A percentile compares a stretch with the other conserved stretches of the same genome.
These are phyloP conservation scores for Zangia roseola DNA, from an alignment of 768 basidiomycete species.

Conservation along the genomic window DNA sequence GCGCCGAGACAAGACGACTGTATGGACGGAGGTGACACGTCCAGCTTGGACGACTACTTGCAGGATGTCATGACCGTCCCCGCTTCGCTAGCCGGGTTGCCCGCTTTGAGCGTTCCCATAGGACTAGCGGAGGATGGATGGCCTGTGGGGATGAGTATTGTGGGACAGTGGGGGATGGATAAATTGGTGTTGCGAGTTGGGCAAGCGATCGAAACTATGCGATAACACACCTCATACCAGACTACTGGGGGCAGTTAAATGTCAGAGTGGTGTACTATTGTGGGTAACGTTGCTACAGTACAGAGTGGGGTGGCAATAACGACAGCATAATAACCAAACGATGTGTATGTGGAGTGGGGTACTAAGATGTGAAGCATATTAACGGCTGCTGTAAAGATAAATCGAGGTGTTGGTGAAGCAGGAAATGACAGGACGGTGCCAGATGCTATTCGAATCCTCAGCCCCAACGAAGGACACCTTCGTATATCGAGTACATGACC, in stretches of 20 bases:
- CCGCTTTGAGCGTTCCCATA: conserved; percentile 73
- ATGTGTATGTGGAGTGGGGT: conserved; percentile 12
- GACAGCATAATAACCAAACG: conserved; percentile 15
- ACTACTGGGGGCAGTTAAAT: not conserved
- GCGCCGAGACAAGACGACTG: conserved; percentile 2
- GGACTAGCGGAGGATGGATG: conserved; percentile 55
- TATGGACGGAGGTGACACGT: not conserved
- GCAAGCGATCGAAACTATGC: conserved; percentile 37
- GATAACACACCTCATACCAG: conserved; percentile 3
- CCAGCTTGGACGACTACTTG: conserved; percentile 62
- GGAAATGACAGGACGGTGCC: not conserved
- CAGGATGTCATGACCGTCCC: conserved; percentile 94
- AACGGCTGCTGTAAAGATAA: conserved; percentile 8
- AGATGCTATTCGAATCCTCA: not conserved
- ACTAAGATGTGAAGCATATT: conserved; percentile 13
- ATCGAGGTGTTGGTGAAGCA: conserved; percentile 12
- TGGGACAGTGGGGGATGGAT: conserved; percentile 87
- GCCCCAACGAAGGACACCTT: conserved; percentile 70
- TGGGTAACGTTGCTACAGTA: conserved; percentile 29
- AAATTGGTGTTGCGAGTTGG: conserved; percentile 56
- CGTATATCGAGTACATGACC: conserved; percentile 96
- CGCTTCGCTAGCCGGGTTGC: conserved; percentile 86
- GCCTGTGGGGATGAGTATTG: conserved; percentile 82
- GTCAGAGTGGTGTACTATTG: conserved; percentile 24
- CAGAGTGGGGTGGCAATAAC: conserved; percentile 10